Evolutionary conservation across 2,329 filamentous ascomycete genomes (phyloP).

Genomic region (Verticillium isaacii): DNA sequence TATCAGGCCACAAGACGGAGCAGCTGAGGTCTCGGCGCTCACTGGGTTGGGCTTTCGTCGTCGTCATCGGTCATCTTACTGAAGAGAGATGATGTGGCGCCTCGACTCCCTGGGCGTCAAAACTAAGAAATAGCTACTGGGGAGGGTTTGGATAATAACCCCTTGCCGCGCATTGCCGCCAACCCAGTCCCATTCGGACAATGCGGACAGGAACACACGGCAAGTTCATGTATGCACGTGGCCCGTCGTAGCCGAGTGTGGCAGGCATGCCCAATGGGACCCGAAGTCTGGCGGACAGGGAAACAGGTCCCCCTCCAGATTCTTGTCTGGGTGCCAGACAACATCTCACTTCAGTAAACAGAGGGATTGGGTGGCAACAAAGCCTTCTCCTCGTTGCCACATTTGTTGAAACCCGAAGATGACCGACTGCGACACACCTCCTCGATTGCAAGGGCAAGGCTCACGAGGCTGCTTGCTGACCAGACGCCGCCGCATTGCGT

Average conservation of each 20-base stretch:
- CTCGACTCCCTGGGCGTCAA: background rate
- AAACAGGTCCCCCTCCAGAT: no score
- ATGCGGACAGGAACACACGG: background rate
- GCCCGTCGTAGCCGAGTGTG: background rate
- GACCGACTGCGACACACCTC: no score
- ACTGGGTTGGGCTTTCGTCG: background rate
- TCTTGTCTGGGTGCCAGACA: no score
- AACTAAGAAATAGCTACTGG: background rate
- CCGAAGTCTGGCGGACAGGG: background rate
- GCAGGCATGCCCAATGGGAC: no score
- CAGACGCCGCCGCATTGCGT: background rate
- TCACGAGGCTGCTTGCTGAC: no score
- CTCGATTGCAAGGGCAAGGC: no score
- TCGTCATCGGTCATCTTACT: background rate
- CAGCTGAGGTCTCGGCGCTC: background rate
- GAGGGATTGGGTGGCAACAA: no score
- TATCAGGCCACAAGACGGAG: background rate
- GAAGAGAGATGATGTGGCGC: background rate
- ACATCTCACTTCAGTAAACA: no score
- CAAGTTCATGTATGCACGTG: background rate
- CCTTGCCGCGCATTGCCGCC: background rate
- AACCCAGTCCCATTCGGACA: background rate
- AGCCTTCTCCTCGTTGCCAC: no score
- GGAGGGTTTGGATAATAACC: background rate
- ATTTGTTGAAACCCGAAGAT: no score